Conservation (phyloP, 768 basidiomycete species). For the Nidularia sp. region DNA sequence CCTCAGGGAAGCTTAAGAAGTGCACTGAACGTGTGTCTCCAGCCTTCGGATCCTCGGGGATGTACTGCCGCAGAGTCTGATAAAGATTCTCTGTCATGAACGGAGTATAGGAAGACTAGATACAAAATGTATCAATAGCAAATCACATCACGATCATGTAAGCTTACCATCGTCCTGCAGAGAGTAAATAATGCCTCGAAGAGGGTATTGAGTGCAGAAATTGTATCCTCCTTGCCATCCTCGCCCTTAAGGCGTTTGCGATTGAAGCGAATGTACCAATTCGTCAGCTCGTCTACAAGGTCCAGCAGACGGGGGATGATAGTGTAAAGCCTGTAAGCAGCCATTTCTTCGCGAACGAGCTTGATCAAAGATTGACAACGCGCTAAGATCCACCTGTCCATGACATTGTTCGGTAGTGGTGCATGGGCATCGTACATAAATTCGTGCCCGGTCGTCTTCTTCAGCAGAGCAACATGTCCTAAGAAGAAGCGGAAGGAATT, state of each 20-base stretch:
- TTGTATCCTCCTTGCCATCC: slow-evolving; percentile 84
- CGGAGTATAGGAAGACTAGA: slow-evolving; percentile 93
- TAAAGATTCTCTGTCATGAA: slow-evolving; percentile 97
- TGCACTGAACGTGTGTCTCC: slow-evolving; percentile 90
- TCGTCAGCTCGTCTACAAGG: slow-evolving; percentile 93
- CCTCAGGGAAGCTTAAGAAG: slow-evolving; percentile 90
- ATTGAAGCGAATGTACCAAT: slow-evolving; percentile 99
- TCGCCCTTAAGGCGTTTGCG: slow-evolving; percentile 94
- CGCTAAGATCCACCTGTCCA: slow-evolving; percentile 98
- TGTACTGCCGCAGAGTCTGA: slow-evolving; percentile 82
- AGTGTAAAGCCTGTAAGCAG: slow-evolving; percentile 94
- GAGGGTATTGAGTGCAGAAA: slow-evolving; percentile 87
- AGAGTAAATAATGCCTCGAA: slow-evolving; percentile 95
- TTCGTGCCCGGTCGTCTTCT: slow-evolving; percentile 71
- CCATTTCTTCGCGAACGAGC: slow-evolving; percentile 92
- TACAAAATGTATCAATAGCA: slow-evolving; percentile 1
- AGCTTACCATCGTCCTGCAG: slow-evolving; percentile 85
- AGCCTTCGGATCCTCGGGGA: slow-evolving; percentile 67
- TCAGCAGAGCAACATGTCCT: slow-evolving; percentile 84
- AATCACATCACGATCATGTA: neutral
- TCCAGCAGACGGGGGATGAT: slow-evolving; percentile 93
- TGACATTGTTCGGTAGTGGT: slow-evolving; percentile 82
- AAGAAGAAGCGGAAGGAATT: slow-evolving; percentile 99
- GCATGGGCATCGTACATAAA: slow-evolving; percentile 90
- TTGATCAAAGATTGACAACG: slow-evolving; percentile 96